phyloP scores from a whole-genome alignment of 2,329 filamentous ascomycete genomes.

The Exophiala spinifera region DNA sequence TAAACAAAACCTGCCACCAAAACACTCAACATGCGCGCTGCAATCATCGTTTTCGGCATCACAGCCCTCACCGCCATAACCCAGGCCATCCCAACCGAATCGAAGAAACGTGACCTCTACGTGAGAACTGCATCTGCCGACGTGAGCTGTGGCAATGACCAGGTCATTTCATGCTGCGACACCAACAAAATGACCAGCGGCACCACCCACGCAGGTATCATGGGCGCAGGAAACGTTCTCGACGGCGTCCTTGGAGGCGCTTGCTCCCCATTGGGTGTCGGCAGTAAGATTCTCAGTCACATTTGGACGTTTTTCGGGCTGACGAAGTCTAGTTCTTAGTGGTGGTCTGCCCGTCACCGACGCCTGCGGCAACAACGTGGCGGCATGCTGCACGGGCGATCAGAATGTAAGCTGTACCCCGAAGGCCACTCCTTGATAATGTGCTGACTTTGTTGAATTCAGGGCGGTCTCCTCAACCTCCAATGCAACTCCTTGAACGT shows the following conservation, averaged over 20 bases:
- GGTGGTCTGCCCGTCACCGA: background rate
- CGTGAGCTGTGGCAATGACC: background rate
- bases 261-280: slow-evolving; percentile 1
- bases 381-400: slow-evolving; percentile 3
- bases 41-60: too few species aligned
- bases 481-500: background rate
- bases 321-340: background rate
- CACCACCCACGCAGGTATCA: background rate
- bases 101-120: too few species aligned
- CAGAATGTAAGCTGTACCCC: background rate
- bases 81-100: too few species aligned
- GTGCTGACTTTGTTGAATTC: background rate
- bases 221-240: background rate
- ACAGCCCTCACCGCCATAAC: too few species aligned
- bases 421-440: too few species aligned
- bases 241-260: background rate
- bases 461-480: background rate
- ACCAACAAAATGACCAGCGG: background rate
- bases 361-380: slow-evolving; percentile 1
- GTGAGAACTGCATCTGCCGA: too few species aligned
- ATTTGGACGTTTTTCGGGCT: background rate
- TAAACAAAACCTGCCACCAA: too few species aligned
- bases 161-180: slow-evolving; percentile 5
- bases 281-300: background rate
- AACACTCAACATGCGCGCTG: too few species aligned